phyloP scores from a whole-genome alignment of 768 basidiomycete genomes.

The Mrakia hoshinonis region DNA sequence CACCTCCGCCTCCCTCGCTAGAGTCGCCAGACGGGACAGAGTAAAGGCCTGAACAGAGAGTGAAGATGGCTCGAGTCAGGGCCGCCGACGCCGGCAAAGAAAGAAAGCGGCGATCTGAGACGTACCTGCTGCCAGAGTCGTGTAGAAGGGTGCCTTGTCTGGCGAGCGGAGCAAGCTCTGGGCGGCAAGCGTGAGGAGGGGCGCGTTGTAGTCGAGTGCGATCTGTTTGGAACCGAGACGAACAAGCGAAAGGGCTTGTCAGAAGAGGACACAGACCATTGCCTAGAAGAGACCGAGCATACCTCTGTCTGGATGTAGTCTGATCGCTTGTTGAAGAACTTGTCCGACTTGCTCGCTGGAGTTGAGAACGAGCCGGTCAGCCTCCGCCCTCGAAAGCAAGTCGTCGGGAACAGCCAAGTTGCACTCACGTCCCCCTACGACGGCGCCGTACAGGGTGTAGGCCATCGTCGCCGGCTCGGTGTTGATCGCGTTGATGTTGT shows the following conservation, averaged over 20 bases:
- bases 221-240: conserved; percentile 39
- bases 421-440: conserved; percentile 64
- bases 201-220: conserved; percentile 83
- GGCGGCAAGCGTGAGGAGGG: conserved; percentile 75
- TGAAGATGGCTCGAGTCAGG: too few relatives aligned
- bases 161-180: conserved; percentile 42
- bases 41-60: conserved; percentile 31
- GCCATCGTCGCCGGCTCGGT: conserved; percentile 62
- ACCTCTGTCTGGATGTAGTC: conserved; percentile 89
- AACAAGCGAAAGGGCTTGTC: neutral
- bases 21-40: conserved; percentile 50
- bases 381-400: too few relatives aligned
- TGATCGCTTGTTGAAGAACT: conserved; percentile 72
- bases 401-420: neutral
- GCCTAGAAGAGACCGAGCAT: conserved; percentile 25
- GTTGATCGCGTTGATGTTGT: conserved; percentile 59
- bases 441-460: conserved; percentile 74
- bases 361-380: too few relatives aligned
- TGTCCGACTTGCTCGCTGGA: conserved; percentile 57
- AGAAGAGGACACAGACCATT: neutral
- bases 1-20: conserved; percentile 58
- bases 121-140: conserved; percentile 46
- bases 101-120: neutral
- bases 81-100: too few relatives aligned
- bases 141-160: conserved; percentile 65